Percentiles rank a stretch among this genome's conserved stretches.
phyloP scores from a whole-genome alignment of 805 yeast genomes.

The Kodamaea leandrae region DNA sequence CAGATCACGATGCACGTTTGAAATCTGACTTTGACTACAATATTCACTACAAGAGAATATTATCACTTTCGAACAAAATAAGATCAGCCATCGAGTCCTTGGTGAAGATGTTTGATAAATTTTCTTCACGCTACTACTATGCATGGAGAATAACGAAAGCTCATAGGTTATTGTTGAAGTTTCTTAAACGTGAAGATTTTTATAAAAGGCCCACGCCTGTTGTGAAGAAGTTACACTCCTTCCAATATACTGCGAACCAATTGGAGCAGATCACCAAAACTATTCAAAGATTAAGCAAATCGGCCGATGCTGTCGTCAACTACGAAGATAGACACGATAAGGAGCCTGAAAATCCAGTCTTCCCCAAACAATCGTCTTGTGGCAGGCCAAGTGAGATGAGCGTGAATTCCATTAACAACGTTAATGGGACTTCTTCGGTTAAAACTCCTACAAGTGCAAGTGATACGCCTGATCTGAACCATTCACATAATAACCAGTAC shows the following conservation, averaged over 20 bases:
- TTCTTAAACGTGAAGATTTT: constrained; percentile 28
- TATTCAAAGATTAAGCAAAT: constrained; percentile 8
- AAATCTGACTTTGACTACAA: constrained; percentile 11
- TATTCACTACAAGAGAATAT: constrained; percentile 10
- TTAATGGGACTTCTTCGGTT: not conserved
- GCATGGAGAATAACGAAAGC: constrained; percentile 26
- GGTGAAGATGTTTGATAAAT: constrained; percentile 11
- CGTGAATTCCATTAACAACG: not conserved
- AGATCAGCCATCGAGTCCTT: constrained; percentile 10
- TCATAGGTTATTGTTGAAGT: constrained; percentile 39
- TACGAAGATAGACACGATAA: constrained; percentile 10
- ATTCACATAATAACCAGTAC: constrained; percentile 9
- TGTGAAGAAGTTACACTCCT: constrained; percentile 11
- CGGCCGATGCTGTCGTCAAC: constrained; percentile 7
- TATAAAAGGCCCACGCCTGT: constrained; percentile 9
- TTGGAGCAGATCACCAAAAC: constrained; percentile 11
- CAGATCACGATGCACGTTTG: constrained; percentile 12
- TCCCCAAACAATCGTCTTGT: not conserved
- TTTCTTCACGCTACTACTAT: constrained; percentile 12
- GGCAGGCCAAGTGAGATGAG: constrained; percentile 4
- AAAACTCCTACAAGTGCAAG: constrained; percentile 4
- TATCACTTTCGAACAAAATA: constrained; percentile 9
- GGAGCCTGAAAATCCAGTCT: constrained; percentile 8
- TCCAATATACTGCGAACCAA: constrained; percentile 13
- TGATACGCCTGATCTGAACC: constrained; percentile 8